Conservation (phyloP, 495 filamentous ascomycete genomes). For the Bathelium albidoporum region DNA sequence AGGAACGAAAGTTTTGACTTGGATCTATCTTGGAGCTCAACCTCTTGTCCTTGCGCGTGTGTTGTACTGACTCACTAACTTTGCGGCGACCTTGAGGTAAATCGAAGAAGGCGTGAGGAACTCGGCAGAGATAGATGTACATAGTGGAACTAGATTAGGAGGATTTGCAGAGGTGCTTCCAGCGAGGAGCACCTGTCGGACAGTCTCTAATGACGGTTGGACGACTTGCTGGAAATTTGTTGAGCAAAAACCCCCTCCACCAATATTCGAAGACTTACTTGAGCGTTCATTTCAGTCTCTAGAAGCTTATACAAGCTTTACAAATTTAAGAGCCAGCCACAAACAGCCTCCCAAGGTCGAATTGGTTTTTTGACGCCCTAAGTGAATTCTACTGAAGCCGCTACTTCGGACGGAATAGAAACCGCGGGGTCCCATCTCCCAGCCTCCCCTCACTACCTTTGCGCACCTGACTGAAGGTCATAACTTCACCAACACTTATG, state of each 20-base stretch:
- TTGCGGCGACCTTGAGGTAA: slow-evolving; percentile 75
- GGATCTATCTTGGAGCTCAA: slow-evolving; percentile 31
- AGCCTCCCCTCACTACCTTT: not conserved
- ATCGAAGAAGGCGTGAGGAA: slow-evolving; percentile 83
- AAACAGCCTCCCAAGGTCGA: no score
- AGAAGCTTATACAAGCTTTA: not conserved
- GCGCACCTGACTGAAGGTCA: not conserved
- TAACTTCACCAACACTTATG: not conserved
- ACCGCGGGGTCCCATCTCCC: no score
- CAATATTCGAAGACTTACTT: slow-evolving; percentile 14
- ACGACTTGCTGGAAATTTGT: slow-evolving; percentile 25
- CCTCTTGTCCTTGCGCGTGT: not conserved
- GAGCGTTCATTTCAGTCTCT: slow-evolving; percentile 10
- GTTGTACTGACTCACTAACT: slow-evolving; percentile 42
- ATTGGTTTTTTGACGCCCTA: no score
- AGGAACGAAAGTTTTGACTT: slow-evolving; percentile 66
- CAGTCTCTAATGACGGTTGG: slow-evolving; percentile 44
- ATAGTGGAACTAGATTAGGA: slow-evolving; percentile 79
- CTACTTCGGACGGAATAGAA: no score
- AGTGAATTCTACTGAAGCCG: no score
- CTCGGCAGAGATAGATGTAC: slow-evolving; percentile 78
- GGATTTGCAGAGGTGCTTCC: slow-evolving; percentile 42
- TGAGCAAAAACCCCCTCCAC: not conserved
- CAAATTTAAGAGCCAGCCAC: no score
- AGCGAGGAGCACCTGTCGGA: slow-evolving; percentile 45